A percentile compares a stretch with the other conserved stretches of the same genome.
Evolutionary conservation across 306 rosid species (phyloP).

Genomic region (Cucumis melo): DNA sequence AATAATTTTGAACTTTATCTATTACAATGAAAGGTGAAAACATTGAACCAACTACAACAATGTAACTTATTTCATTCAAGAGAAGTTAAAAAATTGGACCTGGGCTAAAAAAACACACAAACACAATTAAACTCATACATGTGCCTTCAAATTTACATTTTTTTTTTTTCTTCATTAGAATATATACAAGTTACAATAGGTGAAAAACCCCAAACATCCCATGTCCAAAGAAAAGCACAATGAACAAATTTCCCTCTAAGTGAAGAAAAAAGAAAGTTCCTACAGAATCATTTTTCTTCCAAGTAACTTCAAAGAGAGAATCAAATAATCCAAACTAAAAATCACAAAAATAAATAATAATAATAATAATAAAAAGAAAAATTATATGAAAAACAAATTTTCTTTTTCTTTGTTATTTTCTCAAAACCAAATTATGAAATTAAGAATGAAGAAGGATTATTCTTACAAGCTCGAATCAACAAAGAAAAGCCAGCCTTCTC

Average conservation of each 20-base stretch:
- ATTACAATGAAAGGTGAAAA: too few species aligned
- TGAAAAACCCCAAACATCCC: background rate
- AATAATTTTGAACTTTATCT: too few species aligned
- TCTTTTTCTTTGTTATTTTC: background rate
- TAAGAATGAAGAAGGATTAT: constrained; percentile 30
- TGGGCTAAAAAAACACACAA: too few species aligned
- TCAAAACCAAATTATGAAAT: constrained; percentile 5
- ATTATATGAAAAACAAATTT: too few species aligned
- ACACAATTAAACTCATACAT: background rate
- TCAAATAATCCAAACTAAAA: background rate
- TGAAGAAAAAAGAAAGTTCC: background rate
- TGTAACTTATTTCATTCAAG: too few species aligned
- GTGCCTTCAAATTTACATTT: background rate
- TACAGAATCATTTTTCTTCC: background rate
- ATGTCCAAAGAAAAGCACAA: background rate
- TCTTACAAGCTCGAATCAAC: constrained; percentile 59
- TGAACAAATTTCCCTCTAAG: background rate
- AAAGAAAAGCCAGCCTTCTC: constrained; percentile 46
- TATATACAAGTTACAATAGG: background rate
- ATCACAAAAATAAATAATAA: background rate
- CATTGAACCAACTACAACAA: too few species aligned
- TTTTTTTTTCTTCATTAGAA: background rate
- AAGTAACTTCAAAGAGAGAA: background rate
- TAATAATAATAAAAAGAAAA: background rate
- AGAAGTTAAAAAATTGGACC: too few species aligned